Evolutionary conservation across 352 stramenopile species (phyloP), one percentile per base, ranked within the genome.

Genomic region (Globisporangium solare): DNA sequence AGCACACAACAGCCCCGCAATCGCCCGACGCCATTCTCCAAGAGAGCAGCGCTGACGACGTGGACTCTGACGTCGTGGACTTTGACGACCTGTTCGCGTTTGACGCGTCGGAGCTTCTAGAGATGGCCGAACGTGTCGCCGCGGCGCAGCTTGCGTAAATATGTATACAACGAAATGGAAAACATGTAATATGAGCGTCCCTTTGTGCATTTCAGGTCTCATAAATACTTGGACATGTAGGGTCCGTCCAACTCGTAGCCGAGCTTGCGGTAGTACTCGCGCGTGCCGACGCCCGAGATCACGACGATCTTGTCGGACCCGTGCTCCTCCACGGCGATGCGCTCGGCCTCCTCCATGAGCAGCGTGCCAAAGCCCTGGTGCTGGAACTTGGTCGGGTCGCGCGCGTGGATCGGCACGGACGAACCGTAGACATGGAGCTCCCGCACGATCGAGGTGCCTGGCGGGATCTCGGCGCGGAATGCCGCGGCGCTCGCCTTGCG

Each of bases 371-470:
- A 98, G 46, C 95, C 96, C 52, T 90, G 95, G 77, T 99, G 96
- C 71, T 99, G 96, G 74, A 99, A 99, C 54, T 97, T 94, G 24
- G 91, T 98, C 43, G 94, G 92, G 64, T 98, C 94, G 47, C 94
- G 75, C n/a, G 81, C 85, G 40, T 96, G 92, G 7, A 99, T 79
- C 20, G 94, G 92, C 27, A 99, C 94, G 22, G 96, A 96, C 12
- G 89, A 97, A n/a, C 96, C 96, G 67, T 99, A 99, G 7, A 99
- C 96, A 58, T 99, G 96, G 35, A 99, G 77, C 74, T 96, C 88
- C 5, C 88, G 73, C 39, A 96, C 87, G 47, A 97, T 84, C 0
- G 76, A 90, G 31, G 69, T 78, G 2, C 79, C 74, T 3, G 75
- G 70, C 3, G 70, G 60, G 50, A 91, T 83, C 64, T 95, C 97